Base-by-base conservation (phyloP, 345 rosid genomes). In the Sonneratia alba region DNA sequence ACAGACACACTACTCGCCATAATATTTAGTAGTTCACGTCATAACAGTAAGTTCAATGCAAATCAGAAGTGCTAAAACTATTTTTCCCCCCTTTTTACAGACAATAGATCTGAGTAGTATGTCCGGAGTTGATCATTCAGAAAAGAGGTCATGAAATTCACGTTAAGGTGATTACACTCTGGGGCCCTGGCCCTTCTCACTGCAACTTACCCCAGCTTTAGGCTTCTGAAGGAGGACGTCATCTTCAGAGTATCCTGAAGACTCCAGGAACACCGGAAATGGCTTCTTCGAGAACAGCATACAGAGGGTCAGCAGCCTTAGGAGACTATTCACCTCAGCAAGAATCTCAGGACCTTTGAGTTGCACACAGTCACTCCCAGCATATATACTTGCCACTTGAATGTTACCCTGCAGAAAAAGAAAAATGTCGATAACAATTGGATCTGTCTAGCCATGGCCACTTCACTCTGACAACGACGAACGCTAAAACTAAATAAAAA, bases 281-380 rank as follows among this genome's bases (percentile, higher is more conserved):
- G 97, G 91, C 85, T 89, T 92, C 82, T 92, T 95, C 2, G 99
- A 92, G 85, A 95, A 95, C 72, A 87, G 83, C 88, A 90, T 90
- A 81, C 98, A 90, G 70, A 87, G 87, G 12, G 88, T 89, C 87
- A 95, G 83, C 77, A 87, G 78, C 75, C 89, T 89, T 85, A 92
- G 79, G 66, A 87, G 77, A 53, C 77, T 77, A 36, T 83, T 79
- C 82, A 95, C 80, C 80, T 87, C 93, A 12, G 76, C 77, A 27
- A 86, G 82, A 78, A 90, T 84, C 67, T 84, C 88, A 5, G 82
- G 91, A 55, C 99, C 96, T 77, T 70, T 83, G 37, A 90, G 81
- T 76, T 79, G 85, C 75, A 89, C 74, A 75, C 85, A 83, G 69
- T 88, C 77, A 73, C 81, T 81, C 56, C 97, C 94, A 72, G 93